These are phyloP conservation scores for Diddensiella santjacobensis DNA, from an alignment of 805 yeast genomes.

Conservation along the genomic window DNA sequence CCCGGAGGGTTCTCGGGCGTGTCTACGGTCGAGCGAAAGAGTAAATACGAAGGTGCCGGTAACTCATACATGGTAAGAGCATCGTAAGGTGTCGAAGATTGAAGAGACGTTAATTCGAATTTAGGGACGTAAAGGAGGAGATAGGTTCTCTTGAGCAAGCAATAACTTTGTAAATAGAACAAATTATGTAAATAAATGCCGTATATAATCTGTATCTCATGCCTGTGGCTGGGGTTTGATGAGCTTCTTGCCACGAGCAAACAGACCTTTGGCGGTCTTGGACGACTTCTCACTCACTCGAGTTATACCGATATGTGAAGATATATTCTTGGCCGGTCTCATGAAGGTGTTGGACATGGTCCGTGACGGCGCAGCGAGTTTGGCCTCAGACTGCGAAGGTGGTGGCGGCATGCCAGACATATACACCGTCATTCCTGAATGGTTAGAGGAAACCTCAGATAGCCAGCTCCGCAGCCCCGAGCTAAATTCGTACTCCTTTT, in stretches of 20 bases:
- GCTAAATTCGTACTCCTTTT: conserved; percentile 32
- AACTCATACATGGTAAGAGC: conserved; percentile 30
- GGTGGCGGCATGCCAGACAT: conserved; percentile 30
- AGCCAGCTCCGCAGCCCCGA: conserved; percentile 36
- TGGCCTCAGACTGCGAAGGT: conserved; percentile 18
- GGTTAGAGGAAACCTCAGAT: conserved; percentile 14
- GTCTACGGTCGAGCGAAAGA: conserved; percentile 29
- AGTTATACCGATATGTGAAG: conserved; percentile 18
- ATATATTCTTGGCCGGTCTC: conserved; percentile 24
- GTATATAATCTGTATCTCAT: no score
- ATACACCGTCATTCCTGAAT: conserved; percentile 20
- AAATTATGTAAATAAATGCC: no score
- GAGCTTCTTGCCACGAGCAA: conserved; percentile 32
- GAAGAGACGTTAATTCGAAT: conserved; percentile 2
- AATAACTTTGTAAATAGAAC: conserved; percentile 8
- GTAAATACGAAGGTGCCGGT: conserved; percentile 37
- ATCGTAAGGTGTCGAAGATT: background rate
- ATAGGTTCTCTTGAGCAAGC: conserved; percentile 9
- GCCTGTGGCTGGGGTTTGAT: conserved; percentile 18
- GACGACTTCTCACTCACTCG: conserved; percentile 34
- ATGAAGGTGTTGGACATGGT: conserved; percentile 23
- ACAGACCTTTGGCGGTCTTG: conserved; percentile 31
- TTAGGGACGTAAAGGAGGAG: conserved; percentile 25
- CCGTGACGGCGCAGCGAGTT: conserved; percentile 17
- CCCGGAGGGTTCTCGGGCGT: conserved; percentile 36